These are phyloP conservation scores for Aspergillus bombycis DNA, from an alignment of 2,329 filamentous ascomycete species.

Conservation along the genomic window DNA sequence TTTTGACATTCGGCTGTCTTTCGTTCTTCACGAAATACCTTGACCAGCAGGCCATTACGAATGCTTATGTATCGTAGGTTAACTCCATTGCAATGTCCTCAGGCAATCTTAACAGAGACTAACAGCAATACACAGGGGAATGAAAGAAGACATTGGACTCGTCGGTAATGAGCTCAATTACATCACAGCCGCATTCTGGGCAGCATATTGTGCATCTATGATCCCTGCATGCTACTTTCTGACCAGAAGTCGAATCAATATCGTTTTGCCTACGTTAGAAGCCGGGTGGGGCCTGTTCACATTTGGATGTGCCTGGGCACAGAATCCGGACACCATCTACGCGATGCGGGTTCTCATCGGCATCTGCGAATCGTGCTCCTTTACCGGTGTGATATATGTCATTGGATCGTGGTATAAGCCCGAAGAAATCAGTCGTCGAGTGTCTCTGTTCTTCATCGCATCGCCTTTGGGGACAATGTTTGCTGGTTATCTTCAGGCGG, in stretches of 20 bases:
- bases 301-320: slow-evolving; percentile 27
- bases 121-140: slow-evolving; percentile 10
- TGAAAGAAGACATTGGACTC: not conserved
- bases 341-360: not conserved
- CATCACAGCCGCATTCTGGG: slow-evolving; percentile 33
- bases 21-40: slow-evolving; percentile 53
- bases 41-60: slow-evolving; percentile 26
- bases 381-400: slow-evolving; percentile 6
- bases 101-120: slow-evolving; percentile 9
- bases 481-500: slow-evolving; percentile 37
- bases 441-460: slow-evolving; percentile 36
- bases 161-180: slow-evolving; percentile 19
- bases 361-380: not conserved
- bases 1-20: slow-evolving; percentile 47
- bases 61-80: slow-evolving; percentile 20
- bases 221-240: slow-evolving; percentile 46
- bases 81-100: slow-evolving; percentile 3
- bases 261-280: slow-evolving; percentile 26
- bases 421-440: slow-evolving; percentile 34
- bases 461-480: slow-evolving; percentile 38
- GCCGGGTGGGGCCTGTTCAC: slow-evolving; percentile 29
- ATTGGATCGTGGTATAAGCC: slow-evolving; percentile 19
- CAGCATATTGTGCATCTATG: slow-evolving; percentile 46
- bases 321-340: slow-evolving; percentile 22
- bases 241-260: slow-evolving; percentile 31